These are phyloP conservation scores for Cladosporium colombiae DNA, from an alignment of 2,329 filamentous ascomycete genomes.

Conservation along the genomic window DNA sequence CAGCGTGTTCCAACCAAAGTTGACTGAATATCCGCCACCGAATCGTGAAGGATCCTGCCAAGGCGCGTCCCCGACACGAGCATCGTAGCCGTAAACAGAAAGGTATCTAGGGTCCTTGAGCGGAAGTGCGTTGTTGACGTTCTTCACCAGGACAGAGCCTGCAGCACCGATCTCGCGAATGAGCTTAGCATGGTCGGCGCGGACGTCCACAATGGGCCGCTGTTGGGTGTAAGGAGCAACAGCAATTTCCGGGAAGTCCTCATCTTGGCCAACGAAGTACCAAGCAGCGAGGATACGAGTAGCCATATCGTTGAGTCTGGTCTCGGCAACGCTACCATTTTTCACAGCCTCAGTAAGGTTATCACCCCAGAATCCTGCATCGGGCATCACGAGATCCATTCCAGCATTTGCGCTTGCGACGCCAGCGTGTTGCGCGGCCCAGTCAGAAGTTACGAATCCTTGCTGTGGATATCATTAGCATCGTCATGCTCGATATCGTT, in stretches of 20 bases:
- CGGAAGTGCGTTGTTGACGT: conserved; percentile 58
- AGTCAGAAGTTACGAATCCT: conserved; percentile 66
- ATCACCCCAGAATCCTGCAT: conserved; percentile 36
- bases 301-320: conserved; percentile 61
- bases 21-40: conserved; percentile 42
- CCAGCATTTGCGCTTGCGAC: conserved; percentile 61
- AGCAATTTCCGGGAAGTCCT: conserved; percentile 25
- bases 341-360: conserved; percentile 57
- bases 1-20: conserved; percentile 13
- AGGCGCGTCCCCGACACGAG: conserved; percentile 28
- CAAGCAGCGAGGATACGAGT: conserved; percentile 52
- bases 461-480: conserved; percentile 41
- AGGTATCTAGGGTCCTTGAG: conserved; percentile 47
- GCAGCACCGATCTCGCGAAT: conserved; percentile 56
- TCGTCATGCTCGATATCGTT: neutral
- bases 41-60: conserved; percentile 42
- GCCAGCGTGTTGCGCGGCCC: conserved; percentile 62
- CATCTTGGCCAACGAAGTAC: conserved; percentile 61
- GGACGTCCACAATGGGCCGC: conserved; percentile 58
- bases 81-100: conserved; percentile 44
- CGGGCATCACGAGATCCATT: conserved; percentile 67
- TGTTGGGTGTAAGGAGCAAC: conserved; percentile 27
- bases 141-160: conserved; percentile 63
- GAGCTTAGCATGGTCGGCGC: conserved; percentile 53
- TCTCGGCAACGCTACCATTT: conserved; percentile 50